Evolutionary conservation across 2,329 filamentous ascomycete genomes (phyloP), one percentile per base, ranked within the genome.

Genomic region (Exophiala calicioides): DNA sequence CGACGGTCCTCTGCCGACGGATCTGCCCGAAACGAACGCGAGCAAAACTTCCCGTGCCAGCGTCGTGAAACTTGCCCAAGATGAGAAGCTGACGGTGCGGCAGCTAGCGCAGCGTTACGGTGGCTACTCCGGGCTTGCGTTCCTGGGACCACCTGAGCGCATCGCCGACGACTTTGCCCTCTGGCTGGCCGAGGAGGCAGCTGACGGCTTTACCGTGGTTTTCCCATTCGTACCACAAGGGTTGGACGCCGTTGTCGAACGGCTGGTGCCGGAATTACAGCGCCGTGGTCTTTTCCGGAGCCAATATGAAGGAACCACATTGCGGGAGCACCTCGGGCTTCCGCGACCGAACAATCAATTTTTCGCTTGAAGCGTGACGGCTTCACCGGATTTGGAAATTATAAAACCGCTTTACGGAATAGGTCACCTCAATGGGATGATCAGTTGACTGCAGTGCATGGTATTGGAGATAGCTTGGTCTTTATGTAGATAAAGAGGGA

Each of bases 241-340:
- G 0, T 50, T 79, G 29, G 72, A 77, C 13, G 75, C 74, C 55
- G 72, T 79, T 5, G 67, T 66, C 0, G 58, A 74, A 33, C 64
- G 61, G 3, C 53, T 79, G 43, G 63, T 79, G 6, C 76, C 76
- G 1, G 75, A 78, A 57, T 55, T 79, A 43, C 75, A 78, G 58
- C 66, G 68, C 3, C 67, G 76, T 19, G 76, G 75, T 0, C 48
- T 80, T 2, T 79, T 79, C 59, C 64, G 77, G 3, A 53, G 67
- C 5, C 76, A 80, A 1, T 80, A 80, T 53, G 64, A 72, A 36
- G 77, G 76, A 1, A 69, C 66, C 1, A 80, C 76, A 1, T 58
- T 80, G 56, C 63, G 77, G 30, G 77, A 80, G 29, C 76, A 81
- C 60, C 64, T 80, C 30, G 77, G 76, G 3, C 67, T 80, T 23